Conservation (phyloP, 2,329 filamentous ascomycete species). For the Fusarium hostae region DNA sequence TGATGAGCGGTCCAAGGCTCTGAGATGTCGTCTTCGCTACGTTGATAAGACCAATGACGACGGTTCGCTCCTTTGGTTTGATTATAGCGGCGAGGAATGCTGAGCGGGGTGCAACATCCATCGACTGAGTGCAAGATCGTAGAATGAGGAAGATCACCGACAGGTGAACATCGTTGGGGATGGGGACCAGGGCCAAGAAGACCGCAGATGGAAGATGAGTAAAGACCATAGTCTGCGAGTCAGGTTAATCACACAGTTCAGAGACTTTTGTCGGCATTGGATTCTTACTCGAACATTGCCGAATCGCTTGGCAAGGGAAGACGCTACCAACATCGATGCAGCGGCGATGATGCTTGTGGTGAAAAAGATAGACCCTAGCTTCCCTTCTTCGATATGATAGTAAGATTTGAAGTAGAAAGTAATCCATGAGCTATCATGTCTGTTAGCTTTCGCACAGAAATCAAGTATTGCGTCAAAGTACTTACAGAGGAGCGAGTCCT, state of each 20-base stretch:
- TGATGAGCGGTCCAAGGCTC: slow-evolving; percentile 70
- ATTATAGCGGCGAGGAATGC: slow-evolving; percentile 76
- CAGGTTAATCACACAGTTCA: background rate
- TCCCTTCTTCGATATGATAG: slow-evolving; percentile 60
- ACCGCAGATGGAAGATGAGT: slow-evolving; percentile 77
- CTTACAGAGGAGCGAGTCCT: slow-evolving; percentile 73
- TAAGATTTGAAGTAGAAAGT: slow-evolving; percentile 65
- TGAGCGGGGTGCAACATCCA: slow-evolving; percentile 77
- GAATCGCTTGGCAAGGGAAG: slow-evolving; percentile 64
- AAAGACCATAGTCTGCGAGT: slow-evolving; percentile 75
- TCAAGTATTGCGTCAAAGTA: slow-evolving; percentile 38
- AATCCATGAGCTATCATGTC: slow-evolving; percentile 63
- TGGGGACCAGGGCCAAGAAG: slow-evolving; percentile 70
- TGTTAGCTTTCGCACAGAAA: accelerated
- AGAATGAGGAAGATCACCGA: slow-evolving; percentile 70
- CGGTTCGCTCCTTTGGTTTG: slow-evolving; percentile 73
- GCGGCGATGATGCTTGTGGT: slow-evolving; percentile 63
- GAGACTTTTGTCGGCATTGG: accelerated
- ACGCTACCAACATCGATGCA: slow-evolving; percentile 62
- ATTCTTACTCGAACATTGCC: slow-evolving; percentile 71
- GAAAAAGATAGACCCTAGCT: slow-evolving; percentile 66
- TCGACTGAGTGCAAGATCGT: slow-evolving; percentile 70
- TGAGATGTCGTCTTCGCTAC: slow-evolving; percentile 74
- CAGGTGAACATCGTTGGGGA: slow-evolving; percentile 63
- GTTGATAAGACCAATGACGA: slow-evolving; percentile 77